Conservation (phyloP, 352 stramenopile species). For the Phytophthora litchii region DNA sequence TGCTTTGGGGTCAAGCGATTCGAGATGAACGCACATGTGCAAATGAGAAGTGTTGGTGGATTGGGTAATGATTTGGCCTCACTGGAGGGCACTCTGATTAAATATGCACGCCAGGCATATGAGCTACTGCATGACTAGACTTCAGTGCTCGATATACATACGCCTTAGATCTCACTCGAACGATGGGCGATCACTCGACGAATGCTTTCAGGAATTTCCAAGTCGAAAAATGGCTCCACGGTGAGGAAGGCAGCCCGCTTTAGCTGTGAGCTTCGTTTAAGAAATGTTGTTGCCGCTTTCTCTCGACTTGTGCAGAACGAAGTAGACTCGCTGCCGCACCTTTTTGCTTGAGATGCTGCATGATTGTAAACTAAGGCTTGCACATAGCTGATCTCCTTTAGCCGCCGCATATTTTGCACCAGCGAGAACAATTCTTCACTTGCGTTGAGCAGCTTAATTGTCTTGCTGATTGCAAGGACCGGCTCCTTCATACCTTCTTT, state of each 20-base stretch:
- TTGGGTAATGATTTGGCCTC: constrained; percentile 15
- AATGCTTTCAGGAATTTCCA: constrained; percentile 38
- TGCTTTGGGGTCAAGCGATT: constrained; percentile 73
- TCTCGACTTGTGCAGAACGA: constrained; percentile 23
- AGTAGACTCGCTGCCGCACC: constrained; percentile 12
- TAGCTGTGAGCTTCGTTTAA: constrained; percentile 34
- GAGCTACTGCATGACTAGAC: constrained; percentile 28
- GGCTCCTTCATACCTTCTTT: constrained; percentile 20
- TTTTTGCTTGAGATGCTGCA: constrained; percentile 27
- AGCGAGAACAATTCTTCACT: constrained; percentile 41
- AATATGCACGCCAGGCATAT: constrained; percentile 46
- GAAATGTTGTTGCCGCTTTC: constrained; percentile 35
- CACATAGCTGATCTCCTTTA: constrained; percentile 53
- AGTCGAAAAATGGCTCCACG: constrained; percentile 42
- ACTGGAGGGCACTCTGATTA: constrained; percentile 34
- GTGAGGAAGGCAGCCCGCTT: constrained; percentile 29
- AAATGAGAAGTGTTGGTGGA: constrained; percentile 33
- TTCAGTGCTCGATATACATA: background rate
- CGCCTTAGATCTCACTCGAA: constrained; percentile 20
- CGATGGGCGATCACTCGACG: constrained; percentile 32
- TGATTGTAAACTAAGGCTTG: constrained; percentile 51
- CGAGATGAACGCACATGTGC: constrained; percentile 27
- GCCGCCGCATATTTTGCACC: constrained; percentile 39
- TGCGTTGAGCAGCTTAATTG: constrained; percentile 33
- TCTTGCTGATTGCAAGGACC: constrained; percentile 8